Percentiles rank a stretch among this genome's conserved stretches.
These are phyloP conservation scores for Dissophora ornata DNA, from an alignment of 192 early-diverging fungal genomes.

Conservation along the genomic window DNA sequence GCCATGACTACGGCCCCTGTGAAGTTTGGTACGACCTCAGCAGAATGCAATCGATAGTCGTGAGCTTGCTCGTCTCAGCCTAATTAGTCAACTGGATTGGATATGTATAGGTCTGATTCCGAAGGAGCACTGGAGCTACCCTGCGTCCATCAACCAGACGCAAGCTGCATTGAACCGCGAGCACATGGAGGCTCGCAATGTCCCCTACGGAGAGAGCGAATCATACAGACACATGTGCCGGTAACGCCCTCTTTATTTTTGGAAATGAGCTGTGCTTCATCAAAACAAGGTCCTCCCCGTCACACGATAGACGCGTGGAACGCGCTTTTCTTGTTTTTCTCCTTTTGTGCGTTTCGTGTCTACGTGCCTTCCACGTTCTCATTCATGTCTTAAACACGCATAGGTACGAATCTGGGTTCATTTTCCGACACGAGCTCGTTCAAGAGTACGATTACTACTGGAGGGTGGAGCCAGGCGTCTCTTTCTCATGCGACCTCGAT, in stretches of 20 bases:
- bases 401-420: slow-evolving; percentile 78
- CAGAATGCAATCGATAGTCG: no score
- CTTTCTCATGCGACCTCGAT: slow-evolving; percentile 82
- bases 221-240: slow-evolving; percentile 93
- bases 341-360: no score
- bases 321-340: not conserved
- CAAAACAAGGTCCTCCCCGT: no score
- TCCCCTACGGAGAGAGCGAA: slow-evolving; percentile 79
- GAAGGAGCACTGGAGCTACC: slow-evolving; percentile 79
- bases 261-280: no score
- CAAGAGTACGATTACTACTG: slow-evolving; percentile 83
- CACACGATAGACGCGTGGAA: not conserved
- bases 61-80: no score
- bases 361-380: no score
- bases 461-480: slow-evolving; percentile 85
- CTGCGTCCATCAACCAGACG: slow-evolving; percentile 75
- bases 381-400: not conserved
- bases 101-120: slow-evolving; percentile 72
- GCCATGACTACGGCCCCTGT: slow-evolving; percentile 39
- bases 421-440: slow-evolving; percentile 78
- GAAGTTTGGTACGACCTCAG: slow-evolving; percentile 34
- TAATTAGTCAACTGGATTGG: no score
- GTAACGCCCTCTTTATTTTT: no score
- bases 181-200: slow-evolving; percentile 67
- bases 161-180: slow-evolving; percentile 66